Evolutionary conservation across 2,329 filamentous ascomycete genomes (phyloP), one percentile per base, ranked within the genome.

Genomic region (Shiraia sp.): DNA sequence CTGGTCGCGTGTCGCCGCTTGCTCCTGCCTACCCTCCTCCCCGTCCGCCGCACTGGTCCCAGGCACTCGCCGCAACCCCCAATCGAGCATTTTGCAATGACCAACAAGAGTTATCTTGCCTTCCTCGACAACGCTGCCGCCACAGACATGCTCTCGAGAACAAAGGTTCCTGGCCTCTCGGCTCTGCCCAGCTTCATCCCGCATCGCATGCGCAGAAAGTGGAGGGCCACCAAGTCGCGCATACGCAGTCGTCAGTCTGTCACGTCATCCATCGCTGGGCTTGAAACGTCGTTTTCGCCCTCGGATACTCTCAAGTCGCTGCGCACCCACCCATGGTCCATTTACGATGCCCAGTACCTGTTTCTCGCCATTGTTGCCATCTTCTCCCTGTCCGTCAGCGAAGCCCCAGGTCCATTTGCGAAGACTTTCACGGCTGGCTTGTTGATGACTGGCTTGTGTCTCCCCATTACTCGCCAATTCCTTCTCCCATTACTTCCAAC

Each of bases 391-490:
- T 87, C 80, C 59, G 83, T 96, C 51, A 89, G 92, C 48, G 87
- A 91, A 51, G 80, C 76, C 10, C 83, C 90, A 0, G 90, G 90
- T 1, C 87, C 90, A 0, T 69, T 92, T 40, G 73, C 86, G 51
- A 96, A 96, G 79, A 85, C 86, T 1, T 78, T 83, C 33, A 81
- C 86, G 29, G 79, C 89, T 10, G 78, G 85, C 1, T 75, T 82
- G 38, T 78, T 91, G 47, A 75, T 86, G 45, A 75, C 83, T 54
- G 82, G 90, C 23, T 75, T 95, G 27, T 75, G 92, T 31, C 80
- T 96, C 69, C 92, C 92, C 6, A 79, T 89, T 36, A 95, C 91
- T 3, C 81, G 89, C 51, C 92, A 97, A 69, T 95, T 96, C 70
- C 90, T 96, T 66, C 77, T 96, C 29, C 91, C 92, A 8, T 90